Percentiles rank a stretch among this genome's conserved stretches.
phyloP scores from a whole-genome alignment of 139 green algal species.

The Closterium sp. region DNA sequence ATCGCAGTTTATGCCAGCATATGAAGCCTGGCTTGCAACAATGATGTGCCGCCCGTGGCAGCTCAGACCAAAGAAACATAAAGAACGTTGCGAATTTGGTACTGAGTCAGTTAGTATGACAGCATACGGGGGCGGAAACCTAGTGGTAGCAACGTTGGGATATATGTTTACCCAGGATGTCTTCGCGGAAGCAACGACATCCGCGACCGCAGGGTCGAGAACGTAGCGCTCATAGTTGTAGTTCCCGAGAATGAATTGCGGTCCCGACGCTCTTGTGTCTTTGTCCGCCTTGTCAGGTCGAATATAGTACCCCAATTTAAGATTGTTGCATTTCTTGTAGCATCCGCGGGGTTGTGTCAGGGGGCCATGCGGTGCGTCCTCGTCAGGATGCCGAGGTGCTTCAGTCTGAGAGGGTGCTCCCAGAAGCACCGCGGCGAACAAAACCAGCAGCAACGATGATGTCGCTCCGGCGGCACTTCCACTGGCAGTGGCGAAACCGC shows the following conservation, averaged over 20 bases:
- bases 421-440: not conserved
- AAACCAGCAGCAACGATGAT: not conserved
- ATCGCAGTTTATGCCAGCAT: too few relatives aligned
- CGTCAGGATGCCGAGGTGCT: not conserved
- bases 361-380: not conserved
- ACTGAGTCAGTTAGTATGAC: too few relatives aligned
- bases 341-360: not conserved
- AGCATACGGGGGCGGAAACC: too few relatives aligned
- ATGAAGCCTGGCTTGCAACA: not conserved
- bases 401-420: not conserved
- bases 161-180: not conserved
- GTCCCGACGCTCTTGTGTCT: not conserved
- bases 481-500: too few relatives aligned
- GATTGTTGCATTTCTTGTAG: not conserved
- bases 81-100: too few relatives aligned
- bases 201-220: not conserved
- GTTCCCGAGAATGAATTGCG: not conserved
- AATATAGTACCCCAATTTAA: not conserved
- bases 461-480: too few relatives aligned
- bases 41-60: too few relatives aligned
- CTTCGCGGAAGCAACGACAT: not conserved
- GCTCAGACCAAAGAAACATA: too few relatives aligned
- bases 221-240: not conserved
- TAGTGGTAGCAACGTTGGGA: not conserved
- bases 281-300: too few relatives aligned